Conservation (phyloP, 2,329 filamentous ascomycete species). For the Trichoderma koningii region DNA sequence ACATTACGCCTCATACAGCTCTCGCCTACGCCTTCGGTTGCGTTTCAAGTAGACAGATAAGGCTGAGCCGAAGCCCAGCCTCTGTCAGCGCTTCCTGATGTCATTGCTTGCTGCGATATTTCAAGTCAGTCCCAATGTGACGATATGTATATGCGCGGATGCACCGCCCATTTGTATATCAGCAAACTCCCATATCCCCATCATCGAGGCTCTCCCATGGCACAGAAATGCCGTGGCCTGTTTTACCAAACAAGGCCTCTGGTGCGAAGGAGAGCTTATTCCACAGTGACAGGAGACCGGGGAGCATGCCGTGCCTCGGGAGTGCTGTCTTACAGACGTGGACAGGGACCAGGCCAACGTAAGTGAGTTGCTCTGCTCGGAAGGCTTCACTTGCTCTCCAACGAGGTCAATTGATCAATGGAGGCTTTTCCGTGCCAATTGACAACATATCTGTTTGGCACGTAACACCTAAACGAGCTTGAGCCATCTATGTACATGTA, state of each 20-base stretch:
- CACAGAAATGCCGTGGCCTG: constrained; percentile 6
- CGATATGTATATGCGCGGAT: too few species aligned
- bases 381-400: background rate
- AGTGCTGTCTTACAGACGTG: background rate
- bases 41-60: constrained; percentile 15
- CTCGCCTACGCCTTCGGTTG: background rate
- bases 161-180: too few species aligned
- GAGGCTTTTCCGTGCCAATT: too few species aligned
- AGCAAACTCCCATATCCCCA: background rate
- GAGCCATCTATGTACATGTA: too few species aligned
- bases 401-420: too few species aligned
- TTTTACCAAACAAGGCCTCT: background rate
- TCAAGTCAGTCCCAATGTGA: too few species aligned
- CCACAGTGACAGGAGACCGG: background rate
- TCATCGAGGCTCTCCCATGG: background rate
- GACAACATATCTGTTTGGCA: too few species aligned
- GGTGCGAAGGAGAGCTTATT: background rate
- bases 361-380: too few species aligned
- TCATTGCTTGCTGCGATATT: background rate
- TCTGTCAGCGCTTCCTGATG: background rate
- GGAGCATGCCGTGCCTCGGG: background rate
- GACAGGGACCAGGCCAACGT: background rate
- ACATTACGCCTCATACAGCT: background rate
- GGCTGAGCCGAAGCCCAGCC: constrained; percentile 20
- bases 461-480: too few species aligned